phyloP scores from a whole-genome alignment of 495 filamentous ascomycete species.

The Aspergillus haitiensis region DNA sequence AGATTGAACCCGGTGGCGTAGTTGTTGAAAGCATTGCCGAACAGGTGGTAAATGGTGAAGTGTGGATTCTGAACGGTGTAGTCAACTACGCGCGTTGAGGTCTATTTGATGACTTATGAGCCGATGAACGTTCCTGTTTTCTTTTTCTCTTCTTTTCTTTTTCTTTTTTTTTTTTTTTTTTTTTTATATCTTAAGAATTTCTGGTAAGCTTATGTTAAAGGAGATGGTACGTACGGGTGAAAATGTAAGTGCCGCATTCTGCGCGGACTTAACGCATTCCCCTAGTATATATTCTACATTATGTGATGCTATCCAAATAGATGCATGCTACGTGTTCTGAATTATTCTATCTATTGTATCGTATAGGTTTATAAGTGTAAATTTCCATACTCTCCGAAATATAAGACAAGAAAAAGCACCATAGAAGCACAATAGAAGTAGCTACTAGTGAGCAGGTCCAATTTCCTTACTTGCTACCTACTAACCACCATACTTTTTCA shows the following conservation, averaged over 20 bases:
- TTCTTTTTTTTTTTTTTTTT: too few relatives aligned
- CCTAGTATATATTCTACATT: too few relatives aligned
- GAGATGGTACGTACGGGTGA: too few relatives aligned
- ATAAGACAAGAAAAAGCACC: not conserved
- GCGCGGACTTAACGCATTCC: too few relatives aligned
- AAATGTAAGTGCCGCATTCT: too few relatives aligned
- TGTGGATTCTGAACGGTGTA: conserved; percentile 71
- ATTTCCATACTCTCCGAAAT: not conserved
- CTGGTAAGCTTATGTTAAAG: not conserved
- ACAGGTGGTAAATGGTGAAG: conserved; percentile 80
- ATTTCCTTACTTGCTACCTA: not conserved
- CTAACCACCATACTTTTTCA: conserved; percentile 46
- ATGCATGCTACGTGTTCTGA: not conserved
- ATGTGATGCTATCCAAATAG: too few relatives aligned
- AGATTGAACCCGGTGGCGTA: conserved; percentile 80
- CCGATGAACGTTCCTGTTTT: conserved; percentile 4
- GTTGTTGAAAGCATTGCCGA: conserved; percentile 70
- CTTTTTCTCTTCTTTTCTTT: too few relatives aligned
- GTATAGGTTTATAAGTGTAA: not conserved
- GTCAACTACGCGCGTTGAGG: conserved; percentile 55
- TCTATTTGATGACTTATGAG: conserved; percentile 22
- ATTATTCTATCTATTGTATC: conserved; percentile 8
- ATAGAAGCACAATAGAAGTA: not conserved
- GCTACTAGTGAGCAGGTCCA: not conserved
- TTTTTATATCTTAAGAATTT: conserved; percentile 11